Conservation (phyloP, 352 stramenopile species). For the Phytopythium helicoides region DNA sequence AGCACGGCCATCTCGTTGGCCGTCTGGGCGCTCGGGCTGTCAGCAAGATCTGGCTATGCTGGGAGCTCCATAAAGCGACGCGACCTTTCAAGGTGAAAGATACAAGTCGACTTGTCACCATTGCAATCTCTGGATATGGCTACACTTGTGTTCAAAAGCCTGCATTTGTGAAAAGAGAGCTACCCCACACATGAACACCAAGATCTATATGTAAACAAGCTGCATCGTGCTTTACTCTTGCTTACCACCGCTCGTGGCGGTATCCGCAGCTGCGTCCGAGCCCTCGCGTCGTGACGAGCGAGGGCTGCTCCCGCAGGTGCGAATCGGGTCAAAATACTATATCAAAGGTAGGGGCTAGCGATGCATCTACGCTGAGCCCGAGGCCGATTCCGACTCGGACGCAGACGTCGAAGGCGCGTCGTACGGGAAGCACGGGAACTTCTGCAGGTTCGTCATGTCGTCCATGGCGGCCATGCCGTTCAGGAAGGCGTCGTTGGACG, state of each 20-base stretch:
- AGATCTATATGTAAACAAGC: no score
- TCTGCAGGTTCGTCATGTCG: constrained; percentile 40
- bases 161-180: no score
- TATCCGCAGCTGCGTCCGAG: no score
- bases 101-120: neutral
- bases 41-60: no score
- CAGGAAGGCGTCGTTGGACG: constrained; percentile 41
- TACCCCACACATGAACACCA: no score
- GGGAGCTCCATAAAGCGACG: constrained; percentile 1
- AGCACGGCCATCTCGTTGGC: no score
- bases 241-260: no score
- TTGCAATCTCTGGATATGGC: no score
- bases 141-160: no score
- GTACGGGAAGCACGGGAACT: constrained; percentile 50
- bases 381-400: neutral
- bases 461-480: constrained; percentile 45
- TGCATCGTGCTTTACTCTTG: no score
- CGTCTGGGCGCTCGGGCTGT: no score
- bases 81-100: constrained; percentile 2
- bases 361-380: neutral
- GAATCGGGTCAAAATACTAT: neutral
- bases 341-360: neutral
- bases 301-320: neutral
- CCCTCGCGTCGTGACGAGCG: no score
- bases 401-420: neutral